Percentiles rank a stretch among this genome's conserved stretches.
phyloP scores from a whole-genome alignment of 345 rosid species.

The Atalantia buxifolia region DNA sequence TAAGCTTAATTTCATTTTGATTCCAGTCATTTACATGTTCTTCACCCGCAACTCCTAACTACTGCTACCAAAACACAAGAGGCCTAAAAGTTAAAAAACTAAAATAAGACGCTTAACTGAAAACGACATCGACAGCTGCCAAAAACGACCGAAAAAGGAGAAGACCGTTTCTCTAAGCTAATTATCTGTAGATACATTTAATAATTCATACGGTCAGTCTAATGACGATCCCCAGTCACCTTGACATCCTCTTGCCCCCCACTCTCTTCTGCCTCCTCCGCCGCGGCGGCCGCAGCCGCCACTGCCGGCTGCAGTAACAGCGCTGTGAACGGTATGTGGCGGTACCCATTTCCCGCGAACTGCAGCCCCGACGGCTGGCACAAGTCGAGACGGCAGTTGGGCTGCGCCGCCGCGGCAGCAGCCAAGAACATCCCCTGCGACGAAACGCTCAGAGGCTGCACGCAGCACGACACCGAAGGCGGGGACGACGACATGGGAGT shows the following conservation, averaged over 20 bases:
- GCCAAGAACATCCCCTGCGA: conserved; percentile 10
- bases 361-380: conserved; percentile 28
- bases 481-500: conserved; percentile 25
- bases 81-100: no score
- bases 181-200: background rate
- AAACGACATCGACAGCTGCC: background rate
- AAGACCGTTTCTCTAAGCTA: background rate
- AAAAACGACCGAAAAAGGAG: background rate
- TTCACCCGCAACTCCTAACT: background rate
- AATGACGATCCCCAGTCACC: conserved; percentile 5
- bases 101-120: no score
- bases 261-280: conserved; percentile 11
- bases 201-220: background rate
- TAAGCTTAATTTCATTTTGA: no score
- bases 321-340: conserved; percentile 61
- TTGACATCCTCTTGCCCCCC: conserved; percentile 16
- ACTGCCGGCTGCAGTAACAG: conserved; percentile 42
- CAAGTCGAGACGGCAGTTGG: conserved; percentile 42
- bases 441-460: conserved; percentile 12
- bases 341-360: conserved; percentile 27
- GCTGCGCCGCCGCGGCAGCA: conserved; percentile 12
- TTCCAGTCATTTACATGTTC: background rate
- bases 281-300: conserved; percentile 13
- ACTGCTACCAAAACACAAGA: background rate
- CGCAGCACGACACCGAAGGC: conserved; percentile 27